Percentiles rank a stretch among this genome's conserved stretches.
Conservation (phyloP, 352 stramenopile species). For the Phytophthora multivora region DNA sequence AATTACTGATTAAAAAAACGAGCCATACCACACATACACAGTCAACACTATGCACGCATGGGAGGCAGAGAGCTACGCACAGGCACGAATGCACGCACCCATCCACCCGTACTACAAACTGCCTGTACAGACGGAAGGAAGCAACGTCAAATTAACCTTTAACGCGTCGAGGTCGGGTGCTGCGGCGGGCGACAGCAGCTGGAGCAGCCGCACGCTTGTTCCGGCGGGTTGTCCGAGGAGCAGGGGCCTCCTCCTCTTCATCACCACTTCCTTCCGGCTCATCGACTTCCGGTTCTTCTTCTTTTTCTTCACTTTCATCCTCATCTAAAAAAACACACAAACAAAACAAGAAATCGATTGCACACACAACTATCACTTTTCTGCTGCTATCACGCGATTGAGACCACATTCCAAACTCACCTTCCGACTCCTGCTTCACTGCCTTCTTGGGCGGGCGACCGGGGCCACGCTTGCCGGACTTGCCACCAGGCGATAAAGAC, state of each 20-base stretch:
- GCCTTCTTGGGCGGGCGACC: conserved; percentile 25
- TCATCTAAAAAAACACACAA: conserved; percentile 15
- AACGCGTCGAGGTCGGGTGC: conserved; percentile 50
- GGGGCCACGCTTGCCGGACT: conserved; percentile 23
- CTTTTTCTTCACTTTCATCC: conserved; percentile 47
- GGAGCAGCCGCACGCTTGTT: conserved; percentile 37
- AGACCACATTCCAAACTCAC: conserved; percentile 7
- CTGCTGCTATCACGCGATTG: not conserved
- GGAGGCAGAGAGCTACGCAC: conserved; percentile 41
- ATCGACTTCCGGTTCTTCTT: conserved; percentile 37
- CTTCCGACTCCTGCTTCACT: conserved; percentile 27
- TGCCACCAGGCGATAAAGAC: conserved; percentile 5
- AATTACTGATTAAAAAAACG: conserved; percentile 61
- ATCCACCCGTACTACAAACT: conserved; percentile 37
- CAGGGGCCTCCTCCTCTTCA: conserved; percentile 24
- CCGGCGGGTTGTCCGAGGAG: conserved; percentile 27
- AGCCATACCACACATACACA: conserved; percentile 51
- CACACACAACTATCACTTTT: conserved; percentile 9
- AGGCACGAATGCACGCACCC: conserved; percentile 39
- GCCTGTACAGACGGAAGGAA: conserved; percentile 35
- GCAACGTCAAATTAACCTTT: conserved; percentile 67
- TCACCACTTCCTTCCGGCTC: conserved; percentile 33
- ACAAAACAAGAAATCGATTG: not conserved
- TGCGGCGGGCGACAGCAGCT: conserved; percentile 25
- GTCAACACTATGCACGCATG: conserved; percentile 53